Conservation (phyloP, 306 rosid genomes). For the Quercus berberidifolia region DNA sequence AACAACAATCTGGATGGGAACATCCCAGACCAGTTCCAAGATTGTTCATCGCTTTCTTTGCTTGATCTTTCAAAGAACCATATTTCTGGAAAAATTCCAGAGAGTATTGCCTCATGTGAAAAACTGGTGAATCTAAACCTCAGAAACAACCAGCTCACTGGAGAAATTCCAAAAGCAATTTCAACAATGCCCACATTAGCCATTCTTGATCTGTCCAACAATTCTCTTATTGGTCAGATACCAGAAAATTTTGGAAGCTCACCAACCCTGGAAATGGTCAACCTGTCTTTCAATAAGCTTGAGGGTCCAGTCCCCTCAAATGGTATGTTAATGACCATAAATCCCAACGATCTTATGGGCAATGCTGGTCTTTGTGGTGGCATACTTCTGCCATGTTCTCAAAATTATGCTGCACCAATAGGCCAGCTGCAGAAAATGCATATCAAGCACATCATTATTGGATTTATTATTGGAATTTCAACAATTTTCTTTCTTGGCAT, state of each 20-base stretch:
- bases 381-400: conserved; percentile 72
- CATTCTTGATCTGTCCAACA: conserved; percentile 77
- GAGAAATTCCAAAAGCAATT: conserved; percentile 62
- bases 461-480: conserved; percentile 54
- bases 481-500: conserved; percentile 47
- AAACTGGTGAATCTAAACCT: conserved; percentile 72
- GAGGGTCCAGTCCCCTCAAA: conserved; percentile 80
- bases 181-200: conserved; percentile 75
- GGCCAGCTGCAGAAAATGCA: conserved; percentile 28
- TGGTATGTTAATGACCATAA: conserved; percentile 57
- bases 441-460: conserved; percentile 38
- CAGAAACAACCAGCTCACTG: conserved; percentile 53
- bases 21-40: conserved; percentile 68
- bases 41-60: conserved; percentile 67
- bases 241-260: conserved; percentile 73
- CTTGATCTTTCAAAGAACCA: conserved; percentile 66
- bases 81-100: conserved; percentile 64
- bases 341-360: conserved; percentile 63
- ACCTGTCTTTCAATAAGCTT: conserved; percentile 79
- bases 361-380: conserved; percentile 81
- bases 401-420: conserved; percentile 19
- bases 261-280: conserved; percentile 73
- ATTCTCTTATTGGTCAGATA: conserved; percentile 57
- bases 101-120: conserved; percentile 73
- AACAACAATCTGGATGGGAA: conserved; percentile 59